Evolutionary conservation across 2,329 filamentous ascomycete genomes (phyloP), one percentile per base, ranked within the genome.

Genomic region (Colletotrichum karsti): DNA sequence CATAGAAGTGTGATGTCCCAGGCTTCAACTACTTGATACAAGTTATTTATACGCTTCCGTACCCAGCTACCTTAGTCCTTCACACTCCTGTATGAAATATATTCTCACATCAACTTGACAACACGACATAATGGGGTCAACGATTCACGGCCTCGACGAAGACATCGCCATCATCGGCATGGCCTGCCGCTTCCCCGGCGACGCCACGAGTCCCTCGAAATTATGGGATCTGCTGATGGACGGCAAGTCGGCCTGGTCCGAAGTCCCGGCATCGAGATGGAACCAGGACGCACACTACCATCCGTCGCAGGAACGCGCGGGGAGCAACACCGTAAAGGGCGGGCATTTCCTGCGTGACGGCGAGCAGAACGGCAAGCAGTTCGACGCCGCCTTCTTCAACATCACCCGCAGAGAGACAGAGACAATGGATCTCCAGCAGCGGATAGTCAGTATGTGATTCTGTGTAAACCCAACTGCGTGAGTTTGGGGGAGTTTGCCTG

Each of bases 121-220:
- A 50, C 20, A 50, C 44, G 44, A 18, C 24, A 18, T 26, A 50
- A 50, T 50, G 44, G 44, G 55, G 18, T 58, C 55, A 9, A 37
- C n/a, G 5, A 18, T 58, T 35, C 18, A 20, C 9, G 41, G 41
- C 18, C 28, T 58, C 28, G 18, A 59, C 22, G 42, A 50, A 37
- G 42, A 48, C 28, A 77, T 85, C 22, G 83, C 82, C 33, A 75
- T 85, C 22, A 73, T 85, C 15, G 82, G 82, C 28, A 75, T 79
- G 9, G 80, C 76, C 4, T 84, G 81, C 70, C 78, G 82, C 2
- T 79, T 84, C 2, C 80, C 82, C 0, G 82, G 82, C 0, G 72
- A 72, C 39, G 75, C 75, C 41, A 73, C 70, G 33, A 74, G 74
- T 3, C 79, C 80, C 1, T 66, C 72, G 1, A 74, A 74, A 50